Evolutionary conservation across 2,329 filamentous ascomycete species (phyloP), one percentile per base, ranked within the genome.

Genomic region (Whalleya microplaca): DNA sequence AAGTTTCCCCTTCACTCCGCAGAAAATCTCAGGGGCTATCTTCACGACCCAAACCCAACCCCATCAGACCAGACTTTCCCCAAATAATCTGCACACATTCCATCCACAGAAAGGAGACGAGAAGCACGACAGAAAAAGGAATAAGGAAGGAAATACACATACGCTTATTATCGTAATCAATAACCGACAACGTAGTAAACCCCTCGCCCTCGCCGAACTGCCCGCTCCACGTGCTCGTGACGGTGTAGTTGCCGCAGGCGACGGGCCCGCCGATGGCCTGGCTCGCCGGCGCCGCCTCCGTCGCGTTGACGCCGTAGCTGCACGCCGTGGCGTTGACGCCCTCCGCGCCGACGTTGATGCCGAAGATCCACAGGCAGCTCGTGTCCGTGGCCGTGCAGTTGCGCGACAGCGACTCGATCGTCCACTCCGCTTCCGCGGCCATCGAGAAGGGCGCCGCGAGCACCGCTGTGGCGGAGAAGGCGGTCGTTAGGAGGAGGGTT

Each of bases 181-280:
- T 76, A 42, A 85, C 78, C 6, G 78, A 73, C 41, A 85, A 71
- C 19, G 79, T 82, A 40, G 81, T 84, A 73, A 84, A 85, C 58
- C 79, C 83, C 21, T 80, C 70, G 61, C 70, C 79, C 6, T 69
- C 55, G 51, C 82, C 83, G 62, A 85, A 85, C 69, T 83, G 78
- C 65, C 75, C 81, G 66, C 78, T 82, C 82, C 82, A 85, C 67
- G 78, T 78, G 10, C 78, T 81, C 45, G 80, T 83, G 62, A 85
- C 65, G 57, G 74, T 80, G 74, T 74, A 85, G 62, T 65, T 68
- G 42, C 81, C 83, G 71, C 80, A 84, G 42, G 16, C 29, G 51
- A 62, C 58, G 44, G 61, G 73, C 61, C 67, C 73, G 71, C 55
- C 74, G 62, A 70, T 61, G 40, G 65, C 75, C 73, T 20, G 74